Percentiles rank a stretch among this genome's conserved stretches.
Conservation (phyloP, 1,139 yeast species). For the Neolecta irregularis region DNA sequence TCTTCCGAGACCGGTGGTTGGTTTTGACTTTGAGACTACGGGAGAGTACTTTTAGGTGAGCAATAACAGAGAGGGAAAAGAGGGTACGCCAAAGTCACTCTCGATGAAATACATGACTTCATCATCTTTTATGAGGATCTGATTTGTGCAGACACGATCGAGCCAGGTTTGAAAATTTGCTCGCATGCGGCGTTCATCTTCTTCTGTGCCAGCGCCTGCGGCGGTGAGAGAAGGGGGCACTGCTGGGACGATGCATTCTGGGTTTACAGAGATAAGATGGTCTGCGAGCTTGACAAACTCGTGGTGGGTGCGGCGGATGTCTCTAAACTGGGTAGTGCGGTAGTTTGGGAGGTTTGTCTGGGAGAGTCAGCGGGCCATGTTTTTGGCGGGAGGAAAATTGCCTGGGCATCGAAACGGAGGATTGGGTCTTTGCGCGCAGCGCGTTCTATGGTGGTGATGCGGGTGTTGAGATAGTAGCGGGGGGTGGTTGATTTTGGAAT, state of each 20-base stretch:
- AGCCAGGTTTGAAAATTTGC: slow-evolving; percentile 74
- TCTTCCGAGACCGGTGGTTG: slow-evolving; percentile 64
- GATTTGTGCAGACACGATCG: slow-evolving; percentile 54
- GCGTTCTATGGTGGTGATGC: slow-evolving; percentile 34
- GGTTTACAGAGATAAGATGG: slow-evolving; percentile 61
- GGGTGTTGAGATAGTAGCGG: slow-evolving; percentile 12
- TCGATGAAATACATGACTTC: slow-evolving; percentile 81
- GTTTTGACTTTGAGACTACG: slow-evolving; percentile 36
- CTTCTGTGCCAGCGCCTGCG: slow-evolving; percentile 72
- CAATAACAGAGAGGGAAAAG: slow-evolving; percentile 22
- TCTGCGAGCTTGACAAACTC: slow-evolving; percentile 67
- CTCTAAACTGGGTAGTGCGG: slow-evolving; percentile 55
- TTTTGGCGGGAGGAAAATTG: slow-evolving; percentile 17
- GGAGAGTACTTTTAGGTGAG: slow-evolving; percentile 24
- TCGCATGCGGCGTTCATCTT: slow-evolving; percentile 48
- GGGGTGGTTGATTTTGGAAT: too few species aligned
- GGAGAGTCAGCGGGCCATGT: slow-evolving; percentile 7
- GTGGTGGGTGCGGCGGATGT: slow-evolving; percentile 61
- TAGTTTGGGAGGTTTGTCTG: slow-evolving; percentile 54
- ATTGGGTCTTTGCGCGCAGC: slow-evolving; percentile 37
- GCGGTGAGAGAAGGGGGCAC: slow-evolving; percentile 61
- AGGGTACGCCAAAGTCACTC: slow-evolving; percentile 49
- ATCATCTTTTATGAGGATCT: slow-evolving; percentile 68
- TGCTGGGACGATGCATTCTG: slow-evolving; percentile 88
- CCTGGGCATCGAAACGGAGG: slow-evolving; percentile 33